These are phyloP conservation scores for Saprolegnia diclina DNA, from an alignment of 352 stramenopile species.

Conservation along the genomic window DNA sequence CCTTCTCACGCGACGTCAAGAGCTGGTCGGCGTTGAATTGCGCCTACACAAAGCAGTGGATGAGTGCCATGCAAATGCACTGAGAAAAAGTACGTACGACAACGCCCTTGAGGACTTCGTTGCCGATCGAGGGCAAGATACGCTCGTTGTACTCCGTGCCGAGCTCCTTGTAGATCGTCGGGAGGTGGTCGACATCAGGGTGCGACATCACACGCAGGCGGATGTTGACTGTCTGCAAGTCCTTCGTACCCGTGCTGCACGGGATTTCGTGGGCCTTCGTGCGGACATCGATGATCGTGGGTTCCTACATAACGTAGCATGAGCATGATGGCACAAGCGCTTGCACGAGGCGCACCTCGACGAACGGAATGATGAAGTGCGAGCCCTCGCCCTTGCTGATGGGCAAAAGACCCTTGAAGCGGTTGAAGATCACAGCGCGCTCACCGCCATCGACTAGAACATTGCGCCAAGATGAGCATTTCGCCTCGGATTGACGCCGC, in stretches of 20 bases:
- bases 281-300: constrained; percentile 98
- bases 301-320: constrained; percentile 73
- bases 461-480: not conserved
- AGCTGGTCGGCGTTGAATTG: constrained; percentile 99
- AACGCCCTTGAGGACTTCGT: constrained; percentile 92
- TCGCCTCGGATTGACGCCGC: not conserved
- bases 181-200: constrained; percentile 92
- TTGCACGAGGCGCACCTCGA: constrained; percentile 48
- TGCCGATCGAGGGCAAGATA: constrained; percentile 98
- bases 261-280: constrained; percentile 97
- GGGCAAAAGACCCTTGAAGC: constrained; percentile 95
- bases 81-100: constrained; percentile 41
- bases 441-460: constrained; percentile 95
- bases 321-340: not conserved
- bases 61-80: not conserved
- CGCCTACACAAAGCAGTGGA: constrained; percentile 57
- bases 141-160: constrained; percentile 98
- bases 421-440: constrained; percentile 99
- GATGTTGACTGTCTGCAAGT: constrained; percentile 99
- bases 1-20: constrained; percentile 97
- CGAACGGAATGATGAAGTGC: constrained; percentile 98
- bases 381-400: constrained; percentile 96
- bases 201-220: constrained; percentile 94
- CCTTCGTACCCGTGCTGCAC: constrained; percentile 96
- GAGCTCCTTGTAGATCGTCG: constrained; percentile 96